Evolutionary conservation across 2,329 filamentous ascomycete species (phyloP).

Genomic region (Harringtonia aguacate): DNA sequence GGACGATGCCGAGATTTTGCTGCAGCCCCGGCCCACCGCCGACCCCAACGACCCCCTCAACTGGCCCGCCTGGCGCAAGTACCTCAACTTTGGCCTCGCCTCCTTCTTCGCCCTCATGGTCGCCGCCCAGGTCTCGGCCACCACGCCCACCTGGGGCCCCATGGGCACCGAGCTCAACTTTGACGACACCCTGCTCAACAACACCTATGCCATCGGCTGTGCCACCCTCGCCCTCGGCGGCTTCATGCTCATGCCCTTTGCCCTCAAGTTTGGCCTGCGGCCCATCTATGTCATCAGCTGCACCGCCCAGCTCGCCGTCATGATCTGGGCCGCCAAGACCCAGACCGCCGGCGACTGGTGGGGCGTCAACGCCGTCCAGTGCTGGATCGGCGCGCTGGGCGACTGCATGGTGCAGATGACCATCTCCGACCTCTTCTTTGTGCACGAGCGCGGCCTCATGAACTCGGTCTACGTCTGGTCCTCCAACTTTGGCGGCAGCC

Average conservation of each 20-base stretch:
- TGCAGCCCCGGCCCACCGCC: constrained; percentile 36
- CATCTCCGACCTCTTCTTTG: constrained; percentile 44
- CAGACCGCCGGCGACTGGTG: constrained; percentile 4
- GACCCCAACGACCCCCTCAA: constrained; percentile 44
- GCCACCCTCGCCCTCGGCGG: constrained; percentile 32
- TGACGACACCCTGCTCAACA: constrained; percentile 3
- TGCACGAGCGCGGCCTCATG: constrained; percentile 45
- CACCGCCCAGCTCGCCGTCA: constrained; percentile 27
- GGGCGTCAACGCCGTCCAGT: constrained; percentile 15
- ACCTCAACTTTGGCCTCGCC: constrained; percentile 37
- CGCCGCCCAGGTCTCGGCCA: constrained; percentile 36
- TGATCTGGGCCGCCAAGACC: constrained; percentile 25
- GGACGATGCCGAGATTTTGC: constrained; percentile 36
- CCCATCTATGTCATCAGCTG: constrained; percentile 33
- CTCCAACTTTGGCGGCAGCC: constrained; percentile 22
- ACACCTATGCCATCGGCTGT: constrained; percentile 21
- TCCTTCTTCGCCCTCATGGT: constrained; percentile 38
- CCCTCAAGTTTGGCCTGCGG: constrained; percentile 32
- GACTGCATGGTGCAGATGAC: constrained; percentile 37
- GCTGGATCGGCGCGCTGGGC: constrained; percentile 32
- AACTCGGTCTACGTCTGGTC: constrained; percentile 31
- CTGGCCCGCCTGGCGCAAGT: constrained; percentile 30
- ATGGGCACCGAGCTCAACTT: constrained; percentile 22
- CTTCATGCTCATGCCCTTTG: constrained; percentile 33
- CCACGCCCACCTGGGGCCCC: constrained; percentile 25